phyloP scores from a whole-genome alignment of 805 yeast species.

The Pichia paraexigua region DNA sequence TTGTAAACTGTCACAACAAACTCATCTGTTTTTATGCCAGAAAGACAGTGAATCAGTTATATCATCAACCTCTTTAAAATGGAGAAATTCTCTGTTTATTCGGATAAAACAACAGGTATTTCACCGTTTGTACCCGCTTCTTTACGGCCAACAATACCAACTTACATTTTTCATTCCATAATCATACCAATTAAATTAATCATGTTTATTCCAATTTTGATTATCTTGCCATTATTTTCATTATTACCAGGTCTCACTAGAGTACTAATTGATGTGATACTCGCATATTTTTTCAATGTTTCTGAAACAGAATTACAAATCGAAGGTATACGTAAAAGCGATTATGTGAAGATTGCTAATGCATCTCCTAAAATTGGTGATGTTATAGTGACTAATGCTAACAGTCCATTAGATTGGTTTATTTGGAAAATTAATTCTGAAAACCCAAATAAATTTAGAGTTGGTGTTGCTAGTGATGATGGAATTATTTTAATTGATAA shows the following conservation, averaged over 20 bases:
- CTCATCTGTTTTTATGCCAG: background rate
- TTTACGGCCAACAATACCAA: slow-evolving; percentile 13
- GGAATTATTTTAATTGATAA: slow-evolving; percentile 8
- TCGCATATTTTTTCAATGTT: slow-evolving; percentile 29
- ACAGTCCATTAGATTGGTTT: slow-evolving; percentile 51
- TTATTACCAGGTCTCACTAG: slow-evolving; percentile 11
- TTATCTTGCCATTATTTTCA: slow-evolving; percentile 15
- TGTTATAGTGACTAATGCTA: slow-evolving; percentile 46
- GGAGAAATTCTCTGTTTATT: slow-evolving; percentile 80
- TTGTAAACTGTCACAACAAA: background rate
- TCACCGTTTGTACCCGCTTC: slow-evolving; percentile 71
- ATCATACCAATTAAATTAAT: slow-evolving; percentile 9
- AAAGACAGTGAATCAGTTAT: background rate
- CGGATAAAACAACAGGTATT: slow-evolving; percentile 91
- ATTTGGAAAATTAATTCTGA: slow-evolving; percentile 19
- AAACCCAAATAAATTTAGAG: slow-evolving; percentile 9
- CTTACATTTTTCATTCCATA: slow-evolving; percentile 4
- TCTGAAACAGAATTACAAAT: slow-evolving; percentile 26
- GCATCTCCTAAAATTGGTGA: slow-evolving; percentile 38
- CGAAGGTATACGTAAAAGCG: slow-evolving; percentile 45
- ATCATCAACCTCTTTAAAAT: slow-evolving; percentile 27
- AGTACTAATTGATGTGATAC: slow-evolving; percentile 14
- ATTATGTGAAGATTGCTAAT: slow-evolving; percentile 24
- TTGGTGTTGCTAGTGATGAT: slow-evolving; percentile 14
- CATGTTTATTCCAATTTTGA: slow-evolving; percentile 18